These are phyloP conservation scores for Miscanthus sacchariflorus DNA, from an alignment of 202 grass and related monocot genomes.

Conservation along the genomic window DNA sequence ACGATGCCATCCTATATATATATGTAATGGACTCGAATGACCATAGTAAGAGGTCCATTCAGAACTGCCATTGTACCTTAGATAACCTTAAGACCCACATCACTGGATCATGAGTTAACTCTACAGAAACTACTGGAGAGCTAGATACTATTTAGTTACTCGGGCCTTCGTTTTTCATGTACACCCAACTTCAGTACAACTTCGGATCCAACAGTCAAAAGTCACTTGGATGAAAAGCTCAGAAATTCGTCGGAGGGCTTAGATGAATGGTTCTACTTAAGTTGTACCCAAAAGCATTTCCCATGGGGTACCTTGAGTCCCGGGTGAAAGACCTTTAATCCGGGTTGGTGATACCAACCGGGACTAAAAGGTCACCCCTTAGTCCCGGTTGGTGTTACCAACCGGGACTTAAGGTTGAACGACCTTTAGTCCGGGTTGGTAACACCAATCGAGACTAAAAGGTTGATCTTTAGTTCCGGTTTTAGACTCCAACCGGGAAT, in stretches of 20 bases:
- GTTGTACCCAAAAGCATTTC: too few relatives aligned
- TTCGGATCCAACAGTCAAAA: neutral
- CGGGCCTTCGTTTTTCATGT: too few relatives aligned
- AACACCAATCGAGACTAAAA: too few relatives aligned
- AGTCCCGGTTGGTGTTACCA: too few relatives aligned
- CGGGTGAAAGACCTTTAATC: too few relatives aligned
- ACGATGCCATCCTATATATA: neutral
- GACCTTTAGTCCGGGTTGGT: too few relatives aligned
- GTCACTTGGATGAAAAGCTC: neutral
- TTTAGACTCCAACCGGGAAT: too few relatives aligned
- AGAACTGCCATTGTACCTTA: neutral
- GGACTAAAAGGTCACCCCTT: too few relatives aligned
- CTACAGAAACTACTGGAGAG: neutral
- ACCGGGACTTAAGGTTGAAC: too few relatives aligned
- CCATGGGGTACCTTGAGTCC: too few relatives aligned
- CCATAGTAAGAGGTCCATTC: neutral
- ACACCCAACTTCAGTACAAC: neutral
- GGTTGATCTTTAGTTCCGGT: too few relatives aligned
- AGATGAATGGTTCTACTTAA: neutral
- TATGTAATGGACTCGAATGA: neutral
- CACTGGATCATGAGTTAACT: conserved; percentile 20
- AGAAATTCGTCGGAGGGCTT: neutral
- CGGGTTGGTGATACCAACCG: too few relatives aligned
- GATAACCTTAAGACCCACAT: neutral
- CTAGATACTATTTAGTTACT: neutral